phyloP scores from a whole-genome alignment of 257 asterid genomes.

The Ehretia macrophylla region DNA sequence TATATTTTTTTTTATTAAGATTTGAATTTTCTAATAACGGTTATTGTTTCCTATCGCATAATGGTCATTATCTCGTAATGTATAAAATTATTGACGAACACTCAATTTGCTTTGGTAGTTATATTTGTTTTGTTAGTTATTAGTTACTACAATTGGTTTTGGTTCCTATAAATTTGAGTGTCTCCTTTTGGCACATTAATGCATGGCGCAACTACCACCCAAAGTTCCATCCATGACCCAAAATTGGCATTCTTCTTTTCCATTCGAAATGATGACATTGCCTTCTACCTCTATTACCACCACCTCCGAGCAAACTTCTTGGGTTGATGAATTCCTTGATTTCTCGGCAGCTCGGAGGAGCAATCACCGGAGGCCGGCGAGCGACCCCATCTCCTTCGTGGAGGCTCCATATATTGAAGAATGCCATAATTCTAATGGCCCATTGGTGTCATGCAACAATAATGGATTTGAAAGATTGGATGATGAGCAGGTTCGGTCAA shows the following conservation, averaged over 20 bases:
- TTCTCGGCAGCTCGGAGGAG: slow-evolving; percentile 65
- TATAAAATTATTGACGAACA: slow-evolving; percentile 10
- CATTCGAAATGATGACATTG: slow-evolving; percentile 46
- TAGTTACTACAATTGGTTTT: neutral
- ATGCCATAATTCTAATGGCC: slow-evolving; percentile 7
- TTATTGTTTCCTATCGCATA: too few relatives aligned
- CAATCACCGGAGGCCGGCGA: slow-evolving; percentile 69
- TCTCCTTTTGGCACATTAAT: slow-evolving; percentile 5
- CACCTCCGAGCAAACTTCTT: slow-evolving; percentile 27
- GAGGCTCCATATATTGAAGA: slow-evolving; percentile 41
- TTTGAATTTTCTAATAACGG: too few relatives aligned
- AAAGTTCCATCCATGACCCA: slow-evolving; percentile 59
- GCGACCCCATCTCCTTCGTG: slow-evolving; percentile 76
- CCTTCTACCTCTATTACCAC: slow-evolving; percentile 24
- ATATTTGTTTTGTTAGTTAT: neutral
- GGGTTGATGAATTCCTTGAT: slow-evolving; percentile 83
- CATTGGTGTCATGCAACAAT: neutral
- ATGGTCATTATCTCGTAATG: too few relatives aligned
- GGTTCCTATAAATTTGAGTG: slow-evolving; percentile 2
- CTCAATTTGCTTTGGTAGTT: neutral
- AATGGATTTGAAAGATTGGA: slow-evolving; percentile 59
- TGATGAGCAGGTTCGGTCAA: slow-evolving; percentile 67
- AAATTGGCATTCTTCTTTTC: slow-evolving; percentile 58
- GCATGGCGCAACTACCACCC: slow-evolving; percentile 92
- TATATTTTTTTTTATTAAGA: too few relatives aligned